These are phyloP conservation scores for Urochloa ruziziensis DNA, from an alignment of 176 grass and related monocot species.

Conservation along the genomic window DNA sequence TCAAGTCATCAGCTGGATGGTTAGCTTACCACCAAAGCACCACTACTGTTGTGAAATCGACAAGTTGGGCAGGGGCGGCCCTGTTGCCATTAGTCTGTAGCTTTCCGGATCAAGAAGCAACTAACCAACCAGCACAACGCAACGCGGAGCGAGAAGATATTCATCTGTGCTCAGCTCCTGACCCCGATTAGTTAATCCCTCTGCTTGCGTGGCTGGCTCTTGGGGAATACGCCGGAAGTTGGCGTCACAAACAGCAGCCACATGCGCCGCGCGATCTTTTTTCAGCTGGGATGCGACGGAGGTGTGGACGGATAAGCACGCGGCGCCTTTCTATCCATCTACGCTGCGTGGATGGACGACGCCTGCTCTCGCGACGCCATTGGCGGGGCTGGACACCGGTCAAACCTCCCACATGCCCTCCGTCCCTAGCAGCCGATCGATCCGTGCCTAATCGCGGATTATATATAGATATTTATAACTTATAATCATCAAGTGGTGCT, in stretches of 20 bases:
- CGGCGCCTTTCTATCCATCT: neutral
- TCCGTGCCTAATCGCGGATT: neutral
- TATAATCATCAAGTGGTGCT: neutral
- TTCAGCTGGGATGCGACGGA: neutral
- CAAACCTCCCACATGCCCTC: slow-evolving; percentile 3
- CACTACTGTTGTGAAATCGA: slow-evolving; percentile 12
- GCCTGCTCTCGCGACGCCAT: neutral
- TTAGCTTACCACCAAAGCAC: too few species aligned
- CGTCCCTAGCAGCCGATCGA: neutral
- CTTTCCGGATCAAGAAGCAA: slow-evolving; percentile 45
- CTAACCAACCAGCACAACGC: neutral
- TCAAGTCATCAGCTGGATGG: too few species aligned
- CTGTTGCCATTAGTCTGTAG: neutral
- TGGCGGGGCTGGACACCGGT: slow-evolving; percentile 19
- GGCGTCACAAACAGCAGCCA: slow-evolving; percentile 7
- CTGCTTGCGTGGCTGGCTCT: slow-evolving; percentile 24
- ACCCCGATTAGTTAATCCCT: neutral
- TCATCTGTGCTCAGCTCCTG: neutral
- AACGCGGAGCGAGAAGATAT: neutral
- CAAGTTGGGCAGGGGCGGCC: neutral
- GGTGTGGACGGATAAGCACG: neutral
- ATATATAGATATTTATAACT: neutral
- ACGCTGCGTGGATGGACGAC: neutral
- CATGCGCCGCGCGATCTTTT: neutral
- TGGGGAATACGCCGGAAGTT: neutral